phyloP scores from a whole-genome alignment of 2,329 filamentous ascomycete species.

The Penicillium frequentans region DNA sequence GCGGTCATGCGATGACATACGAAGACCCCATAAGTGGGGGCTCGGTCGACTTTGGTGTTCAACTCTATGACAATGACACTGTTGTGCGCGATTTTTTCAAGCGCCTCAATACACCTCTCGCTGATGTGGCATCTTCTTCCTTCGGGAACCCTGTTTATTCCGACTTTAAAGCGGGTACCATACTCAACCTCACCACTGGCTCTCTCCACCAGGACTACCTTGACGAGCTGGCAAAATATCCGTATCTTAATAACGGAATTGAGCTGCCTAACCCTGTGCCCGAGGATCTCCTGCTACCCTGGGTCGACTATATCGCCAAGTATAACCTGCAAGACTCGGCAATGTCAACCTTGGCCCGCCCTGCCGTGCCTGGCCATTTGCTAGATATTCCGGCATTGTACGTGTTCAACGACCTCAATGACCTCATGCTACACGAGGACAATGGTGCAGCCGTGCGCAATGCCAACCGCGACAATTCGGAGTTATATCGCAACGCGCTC shows the following conservation, averaged over 20 bases:
- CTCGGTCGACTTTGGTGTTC: conserved; percentile 11
- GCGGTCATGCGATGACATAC: conserved; percentile 28
- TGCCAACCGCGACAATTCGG: background rate
- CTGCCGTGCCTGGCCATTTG: background rate
- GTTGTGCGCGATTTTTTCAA: background rate
- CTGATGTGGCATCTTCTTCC: background rate
- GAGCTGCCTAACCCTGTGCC: background rate
- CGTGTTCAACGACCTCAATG: background rate
- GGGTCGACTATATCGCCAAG: background rate
- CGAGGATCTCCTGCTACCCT: background rate
- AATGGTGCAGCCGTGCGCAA: background rate
- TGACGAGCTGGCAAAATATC: background rate
- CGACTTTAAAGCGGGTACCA: background rate
- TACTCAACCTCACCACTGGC: background rate
- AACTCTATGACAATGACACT: background rate
- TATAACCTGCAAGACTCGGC: background rate
- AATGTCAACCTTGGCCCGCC: background rate
- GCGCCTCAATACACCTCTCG: no score
- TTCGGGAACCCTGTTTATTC: background rate
- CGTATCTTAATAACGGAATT: background rate
- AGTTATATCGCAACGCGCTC: background rate
- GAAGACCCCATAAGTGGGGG: conserved; percentile 16
- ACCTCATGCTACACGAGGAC: background rate
- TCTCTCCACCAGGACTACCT: background rate
- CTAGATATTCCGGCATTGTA: background rate